A percentile compares a stretch with the other conserved stretches of the same genome.
phyloP scores from a whole-genome alignment of 306 rosid genomes.

The Dalbergia cultrata region DNA sequence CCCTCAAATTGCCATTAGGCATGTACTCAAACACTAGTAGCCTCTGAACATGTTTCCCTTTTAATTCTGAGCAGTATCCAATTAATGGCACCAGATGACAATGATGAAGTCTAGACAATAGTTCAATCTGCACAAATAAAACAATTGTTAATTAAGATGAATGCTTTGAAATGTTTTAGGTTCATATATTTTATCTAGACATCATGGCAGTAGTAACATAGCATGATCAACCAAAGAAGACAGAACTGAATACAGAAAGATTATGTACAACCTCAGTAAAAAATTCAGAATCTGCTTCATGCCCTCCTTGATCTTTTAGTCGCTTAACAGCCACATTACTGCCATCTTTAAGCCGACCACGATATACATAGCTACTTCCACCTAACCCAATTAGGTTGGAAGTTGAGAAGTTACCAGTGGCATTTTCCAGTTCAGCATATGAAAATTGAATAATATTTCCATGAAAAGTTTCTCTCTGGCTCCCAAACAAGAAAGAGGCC shows the following conservation, averaged over 20 bases:
- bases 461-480: slow-evolving; percentile 61
- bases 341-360: slow-evolving; percentile 75
- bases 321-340: slow-evolving; percentile 83
- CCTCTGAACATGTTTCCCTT: slow-evolving; percentile 81
- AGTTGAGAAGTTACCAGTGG: slow-evolving; percentile 78
- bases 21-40: slow-evolving; percentile 83
- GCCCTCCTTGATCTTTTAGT: slow-evolving; percentile 73
- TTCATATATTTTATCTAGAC: slow-evolving; percentile 22
- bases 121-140: slow-evolving; percentile 75
- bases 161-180: not conserved
- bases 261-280: slow-evolving; percentile 74
- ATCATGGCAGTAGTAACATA: not conserved
- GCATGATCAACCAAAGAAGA: slow-evolving; percentile 35
- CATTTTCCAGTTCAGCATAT: slow-evolving; percentile 78
- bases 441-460: slow-evolving; percentile 83
- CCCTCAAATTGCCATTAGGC: slow-evolving; percentile 90
- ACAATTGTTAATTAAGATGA: slow-evolving; percentile 4
- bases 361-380: slow-evolving; percentile 93
- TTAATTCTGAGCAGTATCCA: slow-evolving; percentile 89
- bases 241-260: slow-evolving; percentile 22
- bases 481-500: slow-evolving; percentile 68
- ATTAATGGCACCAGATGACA: slow-evolving; percentile 90
- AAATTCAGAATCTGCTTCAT: slow-evolving; percentile 72
- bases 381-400: slow-evolving; percentile 90
- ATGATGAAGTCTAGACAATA: slow-evolving; percentile 90